A percentile compares a stretch with the other conserved stretches of the same genome.
Conservation (phyloP, 495 filamentous ascomycete genomes). For the Podospora pseudopauciseta region DNA sequence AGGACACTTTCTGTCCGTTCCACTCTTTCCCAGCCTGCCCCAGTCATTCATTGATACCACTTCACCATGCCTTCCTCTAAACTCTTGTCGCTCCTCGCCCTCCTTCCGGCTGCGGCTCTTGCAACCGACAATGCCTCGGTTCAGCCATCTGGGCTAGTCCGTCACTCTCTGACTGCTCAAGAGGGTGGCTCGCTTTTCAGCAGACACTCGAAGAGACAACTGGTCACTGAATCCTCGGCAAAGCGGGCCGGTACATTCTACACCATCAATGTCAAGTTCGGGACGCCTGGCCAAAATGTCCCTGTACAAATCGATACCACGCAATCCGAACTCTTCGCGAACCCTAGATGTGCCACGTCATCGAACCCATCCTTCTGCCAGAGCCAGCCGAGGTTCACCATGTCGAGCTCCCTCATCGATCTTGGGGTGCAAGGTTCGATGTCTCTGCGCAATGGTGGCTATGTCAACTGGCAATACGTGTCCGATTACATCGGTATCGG, state of each 20-base stretch:
- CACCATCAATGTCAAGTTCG: slow-evolving; percentile 22
- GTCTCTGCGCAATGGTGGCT: slow-evolving; percentile 28
- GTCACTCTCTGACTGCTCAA: slow-evolving; percentile 19
- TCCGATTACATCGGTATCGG: slow-evolving; percentile 31
- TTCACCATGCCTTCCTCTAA: slow-evolving; percentile 7
- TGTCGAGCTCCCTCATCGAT: slow-evolving; percentile 20
- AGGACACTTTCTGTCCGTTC: neutral
- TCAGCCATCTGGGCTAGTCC: slow-evolving; percentile 21
- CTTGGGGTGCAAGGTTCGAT: slow-evolving; percentile 22
- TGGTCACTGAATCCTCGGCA: neutral
- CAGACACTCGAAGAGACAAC: slow-evolving; percentile 18
- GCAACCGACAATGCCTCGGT: slow-evolving; percentile 10
- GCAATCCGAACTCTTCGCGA: slow-evolving; percentile 41
- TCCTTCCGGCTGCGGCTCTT: slow-evolving; percentile 15
- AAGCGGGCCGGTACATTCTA: slow-evolving; percentile 17
- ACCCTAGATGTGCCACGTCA: slow-evolving; percentile 20
- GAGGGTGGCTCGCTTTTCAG: slow-evolving; percentile 11
- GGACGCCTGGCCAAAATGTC: slow-evolving; percentile 33
- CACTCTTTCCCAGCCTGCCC: neutral
- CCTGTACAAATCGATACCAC: slow-evolving; percentile 43
- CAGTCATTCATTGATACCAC: neutral
- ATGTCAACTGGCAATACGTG: slow-evolving; percentile 25
- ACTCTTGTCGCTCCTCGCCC: slow-evolving; percentile 13
- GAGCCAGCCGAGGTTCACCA: slow-evolving; percentile 32
- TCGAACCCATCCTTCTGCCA: slow-evolving; percentile 27